Percentiles rank a stretch among this genome's conserved stretches.
phyloP scores from a whole-genome alignment of 371 early-diverging fungal genomes.

The Mortierella sp. region DNA sequence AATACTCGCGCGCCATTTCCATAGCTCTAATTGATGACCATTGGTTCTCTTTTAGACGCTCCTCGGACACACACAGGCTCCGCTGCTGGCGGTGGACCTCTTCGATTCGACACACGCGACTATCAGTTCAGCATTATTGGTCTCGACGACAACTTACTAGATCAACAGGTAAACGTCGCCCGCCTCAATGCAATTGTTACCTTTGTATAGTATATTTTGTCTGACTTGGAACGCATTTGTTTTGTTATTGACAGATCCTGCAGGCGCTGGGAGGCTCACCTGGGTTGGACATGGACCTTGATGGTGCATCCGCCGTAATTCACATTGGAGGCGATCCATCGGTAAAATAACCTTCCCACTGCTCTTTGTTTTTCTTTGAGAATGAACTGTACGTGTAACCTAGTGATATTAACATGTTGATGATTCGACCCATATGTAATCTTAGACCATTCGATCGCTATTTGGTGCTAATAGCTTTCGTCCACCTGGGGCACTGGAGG shows the following conservation, averaged over 20 bases:
- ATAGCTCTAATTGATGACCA: neutral
- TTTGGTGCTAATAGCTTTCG: conserved; percentile 10
- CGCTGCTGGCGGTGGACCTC: conserved; percentile 21
- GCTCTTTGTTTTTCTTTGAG: neutral
- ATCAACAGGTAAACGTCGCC: conserved; percentile 33
- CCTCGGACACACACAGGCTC: conserved; percentile 19
- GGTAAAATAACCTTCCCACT: conserved; percentile 13
- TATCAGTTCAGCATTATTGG: conserved; percentile 41
- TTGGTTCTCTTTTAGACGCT: conserved; percentile 11
- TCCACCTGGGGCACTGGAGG: neutral
- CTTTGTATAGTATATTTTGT: neutral
- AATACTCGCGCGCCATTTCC: neutral
- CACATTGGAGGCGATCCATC: conserved; percentile 38
- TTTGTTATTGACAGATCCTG: conserved; percentile 33
- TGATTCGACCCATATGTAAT: conserved; percentile 1
- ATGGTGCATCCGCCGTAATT: conserved; percentile 26
- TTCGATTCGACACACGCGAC: conserved; percentile 28
- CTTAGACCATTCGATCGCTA: conserved; percentile 32
- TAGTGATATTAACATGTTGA: neutral
- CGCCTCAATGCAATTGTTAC: neutral
- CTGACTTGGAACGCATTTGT: neutral
- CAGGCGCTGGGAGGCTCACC: conserved; percentile 44
- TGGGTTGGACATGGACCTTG: conserved; percentile 32
- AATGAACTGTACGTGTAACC: neutral
- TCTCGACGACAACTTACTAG: conserved; percentile 28